Percentiles rank a stretch among this genome's conserved stretches.
These are phyloP conservation scores for Cyathus striatus DNA, from an alignment of 768 basidiomycete genomes.

Conservation along the genomic window DNA sequence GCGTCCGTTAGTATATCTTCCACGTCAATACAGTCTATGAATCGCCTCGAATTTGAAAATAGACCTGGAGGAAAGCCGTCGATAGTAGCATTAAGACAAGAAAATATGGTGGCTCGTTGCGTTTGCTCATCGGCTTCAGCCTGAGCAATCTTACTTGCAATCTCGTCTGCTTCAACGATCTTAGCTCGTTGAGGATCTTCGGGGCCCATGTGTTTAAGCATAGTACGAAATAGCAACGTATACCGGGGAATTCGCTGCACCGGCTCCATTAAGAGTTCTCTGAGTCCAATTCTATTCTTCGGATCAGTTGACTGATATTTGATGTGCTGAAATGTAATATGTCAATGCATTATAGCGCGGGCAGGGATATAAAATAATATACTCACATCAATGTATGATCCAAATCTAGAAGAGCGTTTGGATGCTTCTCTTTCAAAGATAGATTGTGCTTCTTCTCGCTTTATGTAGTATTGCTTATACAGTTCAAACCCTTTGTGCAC, in stretches of 20 bases:
- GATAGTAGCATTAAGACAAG: conserved; percentile 76
- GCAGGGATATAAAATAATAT: no score
- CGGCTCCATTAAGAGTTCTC: conserved; percentile 93
- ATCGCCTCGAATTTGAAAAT: conserved; percentile 84
- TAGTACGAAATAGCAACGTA: conserved; percentile 86
- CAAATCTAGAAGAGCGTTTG: conserved; percentile 77
- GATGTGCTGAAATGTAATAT: conserved; percentile 78
- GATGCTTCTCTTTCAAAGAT: conserved; percentile 83
- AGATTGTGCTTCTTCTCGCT: conserved; percentile 87
- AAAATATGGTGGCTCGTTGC: conserved; percentile 83
- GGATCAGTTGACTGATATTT: conserved; percentile 78
- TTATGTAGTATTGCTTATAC: conserved; percentile 87
- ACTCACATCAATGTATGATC: conserved; percentile 82
- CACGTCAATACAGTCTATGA: conserved; percentile 90
- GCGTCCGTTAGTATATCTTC: conserved; percentile 68
- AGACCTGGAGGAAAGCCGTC: conserved; percentile 89
- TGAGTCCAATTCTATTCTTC: conserved; percentile 78
- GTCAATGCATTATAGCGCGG: no score
- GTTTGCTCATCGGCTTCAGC: conserved; percentile 93
- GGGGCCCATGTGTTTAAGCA: conserved; percentile 85
- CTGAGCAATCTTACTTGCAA: conserved; percentile 85
- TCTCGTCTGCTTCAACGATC: conserved; percentile 78
- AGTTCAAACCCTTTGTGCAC: conserved; percentile 82
- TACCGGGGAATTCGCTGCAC: conserved; percentile 95
- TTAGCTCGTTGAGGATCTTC: conserved; percentile 74